phyloP scores from a whole-genome alignment of 169 alveolate genomes.

The Plasmodium yoelii region DNA sequence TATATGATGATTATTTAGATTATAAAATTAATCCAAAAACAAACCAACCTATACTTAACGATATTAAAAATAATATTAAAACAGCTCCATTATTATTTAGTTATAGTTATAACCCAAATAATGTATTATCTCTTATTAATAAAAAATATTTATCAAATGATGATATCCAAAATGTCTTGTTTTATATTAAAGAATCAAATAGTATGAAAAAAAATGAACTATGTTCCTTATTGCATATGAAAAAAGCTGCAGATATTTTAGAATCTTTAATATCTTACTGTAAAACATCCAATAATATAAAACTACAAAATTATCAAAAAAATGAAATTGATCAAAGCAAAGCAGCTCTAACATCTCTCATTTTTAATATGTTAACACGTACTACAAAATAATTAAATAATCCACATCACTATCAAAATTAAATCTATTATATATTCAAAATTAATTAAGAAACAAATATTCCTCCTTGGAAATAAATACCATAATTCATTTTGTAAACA shows the following conservation, averaged over 20 bases:
- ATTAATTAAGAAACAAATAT: not conserved
- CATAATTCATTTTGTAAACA: not conserved
- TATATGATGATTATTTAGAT: slow-evolving; percentile 90
- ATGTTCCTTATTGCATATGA: slow-evolving; percentile 62
- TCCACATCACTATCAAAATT: no score
- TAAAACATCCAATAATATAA: slow-evolving; percentile 8
- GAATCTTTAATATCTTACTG: slow-evolving; percentile 37
- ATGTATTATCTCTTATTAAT: slow-evolving; percentile 39
- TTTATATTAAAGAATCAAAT: slow-evolving; percentile 40
- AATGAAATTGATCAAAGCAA: slow-evolving; percentile 30
- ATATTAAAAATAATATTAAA: slow-evolving; percentile 82
- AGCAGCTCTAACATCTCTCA: slow-evolving; percentile 29
- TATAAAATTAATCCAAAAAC: slow-evolving; percentile 68
- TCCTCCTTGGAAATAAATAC: not conserved
- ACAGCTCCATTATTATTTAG: slow-evolving; percentile 85
- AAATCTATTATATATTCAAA: no score
- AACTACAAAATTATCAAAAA: slow-evolving; percentile 12
- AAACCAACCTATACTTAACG: slow-evolving; percentile 90
- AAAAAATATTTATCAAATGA: slow-evolving; percentile 23
- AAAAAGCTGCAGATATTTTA: slow-evolving; percentile 59
- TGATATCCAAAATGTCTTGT: slow-evolving; percentile 41
- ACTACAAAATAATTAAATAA: slow-evolving; percentile 15
- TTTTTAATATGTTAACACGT: slow-evolving; percentile 30
- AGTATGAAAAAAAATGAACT: slow-evolving; percentile 71
- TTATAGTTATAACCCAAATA: slow-evolving; percentile 33